Evolutionary conservation across 2,329 filamentous ascomycete species (phyloP).

Genomic region (Penicillium frequentans): DNA sequence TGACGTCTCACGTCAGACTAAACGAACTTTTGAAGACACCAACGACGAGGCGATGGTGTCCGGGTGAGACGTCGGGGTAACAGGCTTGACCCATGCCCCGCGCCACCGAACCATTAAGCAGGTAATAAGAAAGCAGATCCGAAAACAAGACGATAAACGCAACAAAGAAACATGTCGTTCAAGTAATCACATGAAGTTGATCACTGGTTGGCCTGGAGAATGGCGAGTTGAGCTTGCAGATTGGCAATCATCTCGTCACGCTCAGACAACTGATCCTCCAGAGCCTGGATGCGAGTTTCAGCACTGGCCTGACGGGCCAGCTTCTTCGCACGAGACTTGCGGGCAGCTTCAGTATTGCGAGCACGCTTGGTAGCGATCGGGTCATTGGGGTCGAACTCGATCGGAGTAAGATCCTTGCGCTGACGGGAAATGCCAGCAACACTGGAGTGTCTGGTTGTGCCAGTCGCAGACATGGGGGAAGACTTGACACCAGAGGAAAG

Average conservation of each 20-base stretch:
- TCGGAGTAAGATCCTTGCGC: slow-evolving; percentile 77
- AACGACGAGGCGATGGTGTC: slow-evolving; percentile 23
- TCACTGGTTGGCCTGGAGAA: slow-evolving; percentile 20
- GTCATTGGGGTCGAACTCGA: slow-evolving; percentile 73
- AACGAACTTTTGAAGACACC: slow-evolving; percentile 30
- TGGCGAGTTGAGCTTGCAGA: slow-evolving; percentile 25
- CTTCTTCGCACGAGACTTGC: slow-evolving; percentile 89
- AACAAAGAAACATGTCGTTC: slow-evolving; percentile 10
- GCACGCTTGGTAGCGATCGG: slow-evolving; percentile 86
- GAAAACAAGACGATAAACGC: slow-evolving; percentile 2
- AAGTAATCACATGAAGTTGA: slow-evolving; percentile 3
- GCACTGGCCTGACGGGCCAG: slow-evolving; percentile 72
- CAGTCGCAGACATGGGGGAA: slow-evolving; percentile 22
- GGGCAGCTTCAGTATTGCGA: slow-evolving; percentile 88
- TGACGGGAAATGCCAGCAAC: slow-evolving; percentile 72
- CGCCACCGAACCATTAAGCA: slow-evolving; percentile 30
- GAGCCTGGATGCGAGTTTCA: slow-evolving; percentile 69
- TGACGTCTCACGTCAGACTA: slow-evolving; percentile 17
- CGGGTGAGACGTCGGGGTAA: slow-evolving; percentile 24
- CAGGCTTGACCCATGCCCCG: slow-evolving; percentile 35
- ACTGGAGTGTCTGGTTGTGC: slow-evolving; percentile 62
- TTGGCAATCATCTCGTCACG: slow-evolving; percentile 20
- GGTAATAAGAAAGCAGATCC: slow-evolving; percentile 17
- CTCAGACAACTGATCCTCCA: slow-evolving; percentile 53
- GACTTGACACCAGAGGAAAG: slow-evolving; percentile 24